Percentiles rank a stretch among this genome's conserved stretches.
Evolutionary conservation across 306 rosid species (phyloP).

Genomic region (Albizia julibrissin): DNA sequence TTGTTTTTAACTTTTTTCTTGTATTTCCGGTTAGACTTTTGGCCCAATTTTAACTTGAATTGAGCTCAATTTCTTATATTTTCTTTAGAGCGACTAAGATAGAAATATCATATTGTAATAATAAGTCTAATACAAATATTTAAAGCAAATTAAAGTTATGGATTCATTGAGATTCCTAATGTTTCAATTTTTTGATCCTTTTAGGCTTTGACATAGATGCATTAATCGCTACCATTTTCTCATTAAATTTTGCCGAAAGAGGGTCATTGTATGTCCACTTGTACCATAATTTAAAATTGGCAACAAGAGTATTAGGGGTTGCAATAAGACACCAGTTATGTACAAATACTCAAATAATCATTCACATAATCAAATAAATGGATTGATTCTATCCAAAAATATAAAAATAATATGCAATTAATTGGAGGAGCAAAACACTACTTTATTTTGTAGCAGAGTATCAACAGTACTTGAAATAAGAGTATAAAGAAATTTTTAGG

Average conservation of each 20-base stretch:
- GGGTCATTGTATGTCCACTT: constrained; percentile 99
- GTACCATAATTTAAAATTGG: constrained; percentile 38
- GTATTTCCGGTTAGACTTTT: too few species aligned
- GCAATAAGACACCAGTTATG: constrained; percentile 1
- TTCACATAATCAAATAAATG: not conserved
- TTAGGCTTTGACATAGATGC: constrained; percentile 74
- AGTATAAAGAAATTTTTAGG: not conserved
- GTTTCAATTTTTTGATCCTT: constrained; percentile 93
- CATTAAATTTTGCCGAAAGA: constrained; percentile 88
- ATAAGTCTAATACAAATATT: constrained; percentile 27
- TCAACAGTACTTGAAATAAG: not conserved
- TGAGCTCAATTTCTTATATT: too few species aligned
- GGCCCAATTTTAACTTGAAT: too few species aligned
- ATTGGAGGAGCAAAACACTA: not conserved
- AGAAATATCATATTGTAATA: too few species aligned
- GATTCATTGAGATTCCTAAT: constrained; percentile 72
- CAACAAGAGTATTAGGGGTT: constrained; percentile 26
- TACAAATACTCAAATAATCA: not conserved
- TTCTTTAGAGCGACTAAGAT: too few species aligned
- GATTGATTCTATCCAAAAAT: not conserved
- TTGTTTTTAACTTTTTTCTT: too few species aligned
- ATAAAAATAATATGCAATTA: not conserved
- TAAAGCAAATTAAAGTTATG: not conserved
- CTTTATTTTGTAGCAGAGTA: not conserved
- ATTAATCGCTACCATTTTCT: constrained; percentile 93